Conservation (phyloP, 2,329 filamentous ascomycete genomes). For the Verticillium albo-atrum region DNA sequence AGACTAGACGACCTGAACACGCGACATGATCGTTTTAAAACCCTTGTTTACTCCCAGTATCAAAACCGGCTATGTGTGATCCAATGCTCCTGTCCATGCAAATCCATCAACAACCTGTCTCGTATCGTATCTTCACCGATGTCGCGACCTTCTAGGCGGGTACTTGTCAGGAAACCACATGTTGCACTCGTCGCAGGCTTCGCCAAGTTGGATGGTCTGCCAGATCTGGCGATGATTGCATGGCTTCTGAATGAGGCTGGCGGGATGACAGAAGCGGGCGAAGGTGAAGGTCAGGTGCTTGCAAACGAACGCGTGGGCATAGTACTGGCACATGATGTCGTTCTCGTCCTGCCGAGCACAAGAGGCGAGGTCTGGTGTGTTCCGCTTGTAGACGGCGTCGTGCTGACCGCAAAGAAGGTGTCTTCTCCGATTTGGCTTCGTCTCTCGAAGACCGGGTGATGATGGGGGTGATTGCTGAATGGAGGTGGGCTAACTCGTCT, state of each 20-base stretch:
- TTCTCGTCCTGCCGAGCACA: neutral
- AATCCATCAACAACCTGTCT: neutral
- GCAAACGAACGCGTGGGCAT: conserved; percentile 30
- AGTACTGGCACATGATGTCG: conserved; percentile 30
- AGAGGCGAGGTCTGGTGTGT: neutral
- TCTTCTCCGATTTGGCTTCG: too few relatives aligned
- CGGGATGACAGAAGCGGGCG: conserved; percentile 28
- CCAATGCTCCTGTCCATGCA: neutral
- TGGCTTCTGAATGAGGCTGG: conserved; percentile 29
- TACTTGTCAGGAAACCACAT: conserved; percentile 21
- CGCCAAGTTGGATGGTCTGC: conserved; percentile 29
- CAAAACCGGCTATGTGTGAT: neutral
- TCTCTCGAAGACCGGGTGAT: too few relatives aligned
- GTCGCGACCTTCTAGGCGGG: conserved; percentile 8
- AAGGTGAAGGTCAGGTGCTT: conserved; percentile 28
- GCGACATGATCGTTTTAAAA: too few relatives aligned
- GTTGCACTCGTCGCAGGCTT: conserved; percentile 29
- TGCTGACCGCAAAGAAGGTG: too few relatives aligned
- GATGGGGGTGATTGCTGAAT: too few relatives aligned
- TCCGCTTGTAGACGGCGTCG: neutral
- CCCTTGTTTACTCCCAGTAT: neutral
- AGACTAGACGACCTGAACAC: too few relatives aligned
- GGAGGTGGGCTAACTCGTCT: too few relatives aligned
- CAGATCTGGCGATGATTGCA: conserved; percentile 27
- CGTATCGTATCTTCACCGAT: neutral